Percentiles rank a stretch among this genome's conserved stretches.
phyloP scores from a whole-genome alignment of 306 rosid genomes.

The Quercus robur region DNA sequence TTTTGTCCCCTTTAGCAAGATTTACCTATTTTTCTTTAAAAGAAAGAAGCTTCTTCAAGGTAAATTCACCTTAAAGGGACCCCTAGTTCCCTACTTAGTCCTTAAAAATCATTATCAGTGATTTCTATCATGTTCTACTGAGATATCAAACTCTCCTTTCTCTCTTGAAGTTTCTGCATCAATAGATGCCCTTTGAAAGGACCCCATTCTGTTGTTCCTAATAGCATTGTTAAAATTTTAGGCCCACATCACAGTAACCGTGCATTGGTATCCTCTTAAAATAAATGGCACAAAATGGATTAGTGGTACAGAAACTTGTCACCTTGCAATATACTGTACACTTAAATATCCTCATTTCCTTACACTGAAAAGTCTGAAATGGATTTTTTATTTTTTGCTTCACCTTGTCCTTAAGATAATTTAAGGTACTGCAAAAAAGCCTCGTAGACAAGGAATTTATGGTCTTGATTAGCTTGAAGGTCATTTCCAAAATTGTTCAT shows the following conservation, averaged over 20 bases:
- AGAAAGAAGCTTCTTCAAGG: conserved; percentile 4
- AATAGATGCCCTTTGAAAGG: conserved; percentile 34
- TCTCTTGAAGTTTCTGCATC: conserved; percentile 42
- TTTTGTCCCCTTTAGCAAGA: not conserved
- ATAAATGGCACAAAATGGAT: conserved; percentile 18
- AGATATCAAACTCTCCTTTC: conserved; percentile 12
- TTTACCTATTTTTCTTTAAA: not conserved
- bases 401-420: conserved; percentile 15
- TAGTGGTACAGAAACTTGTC: conserved; percentile 27
- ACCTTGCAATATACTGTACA: conserved; percentile 25
- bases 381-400: not conserved
- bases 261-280: conserved; percentile 29
- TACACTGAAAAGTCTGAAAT: not conserved
- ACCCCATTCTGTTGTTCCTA: conserved; percentile 29
- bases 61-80: conserved; percentile 5
- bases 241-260: conserved; percentile 38
- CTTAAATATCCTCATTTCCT: conserved; percentile 15
- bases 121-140: conserved; percentile 33
- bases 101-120: conserved; percentile 25
- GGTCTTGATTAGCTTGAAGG: conserved; percentile 30
- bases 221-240: conserved; percentile 32
- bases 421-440: conserved; percentile 7
- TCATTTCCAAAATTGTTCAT: conserved; percentile 21
- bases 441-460: conserved; percentile 22
- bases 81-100: not conserved